Evolutionary conservation across 129 eudicot species (phyloP).

Genomic region (Solidago caesia): DNA sequence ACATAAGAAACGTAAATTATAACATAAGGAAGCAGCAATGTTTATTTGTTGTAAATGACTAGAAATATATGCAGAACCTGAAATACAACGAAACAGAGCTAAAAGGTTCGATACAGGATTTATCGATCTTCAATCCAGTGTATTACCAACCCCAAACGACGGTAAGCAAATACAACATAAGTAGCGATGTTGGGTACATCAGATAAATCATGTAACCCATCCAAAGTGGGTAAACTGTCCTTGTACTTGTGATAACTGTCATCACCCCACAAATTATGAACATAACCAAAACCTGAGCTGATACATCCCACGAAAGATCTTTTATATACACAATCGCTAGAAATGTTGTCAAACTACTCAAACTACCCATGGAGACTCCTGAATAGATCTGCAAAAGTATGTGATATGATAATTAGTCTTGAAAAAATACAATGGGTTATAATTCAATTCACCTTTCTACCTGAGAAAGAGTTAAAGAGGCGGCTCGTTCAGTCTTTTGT

Average conservation of each 20-base stretch:
- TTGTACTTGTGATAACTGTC: slow-evolving; percentile 40
- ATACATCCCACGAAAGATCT: slow-evolving; percentile 49
- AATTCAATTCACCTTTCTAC: slow-evolving; percentile 1
- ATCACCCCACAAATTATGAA: slow-evolving; percentile 44
- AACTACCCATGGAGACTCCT: slow-evolving; percentile 52
- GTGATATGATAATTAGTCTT: no score
- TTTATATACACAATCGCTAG: slow-evolving; percentile 45
- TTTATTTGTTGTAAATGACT: no score
- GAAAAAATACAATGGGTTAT: no score
- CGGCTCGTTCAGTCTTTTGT: slow-evolving; percentile 43
- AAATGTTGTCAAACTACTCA: slow-evolving; percentile 43
- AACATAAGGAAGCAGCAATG: no score
- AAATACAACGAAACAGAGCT: no score
- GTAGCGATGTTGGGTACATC: slow-evolving; percentile 51
- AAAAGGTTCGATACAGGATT: no score
- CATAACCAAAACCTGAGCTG: slow-evolving; percentile 61
- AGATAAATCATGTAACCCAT: slow-evolving; percentile 39
- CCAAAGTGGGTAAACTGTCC: slow-evolving; percentile 59
- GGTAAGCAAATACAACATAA: slow-evolving; percentile 44
- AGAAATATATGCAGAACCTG: no score
- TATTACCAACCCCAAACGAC: slow-evolving; percentile 29
- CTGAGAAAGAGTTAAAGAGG: slow-evolving; percentile 58
- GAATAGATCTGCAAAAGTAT: slow-evolving; percentile 49
- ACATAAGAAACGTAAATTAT: no score
- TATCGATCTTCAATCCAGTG: neutral